Conservation (phyloP, 257 asterid species). For the Solanum appendiculatum region DNA sequence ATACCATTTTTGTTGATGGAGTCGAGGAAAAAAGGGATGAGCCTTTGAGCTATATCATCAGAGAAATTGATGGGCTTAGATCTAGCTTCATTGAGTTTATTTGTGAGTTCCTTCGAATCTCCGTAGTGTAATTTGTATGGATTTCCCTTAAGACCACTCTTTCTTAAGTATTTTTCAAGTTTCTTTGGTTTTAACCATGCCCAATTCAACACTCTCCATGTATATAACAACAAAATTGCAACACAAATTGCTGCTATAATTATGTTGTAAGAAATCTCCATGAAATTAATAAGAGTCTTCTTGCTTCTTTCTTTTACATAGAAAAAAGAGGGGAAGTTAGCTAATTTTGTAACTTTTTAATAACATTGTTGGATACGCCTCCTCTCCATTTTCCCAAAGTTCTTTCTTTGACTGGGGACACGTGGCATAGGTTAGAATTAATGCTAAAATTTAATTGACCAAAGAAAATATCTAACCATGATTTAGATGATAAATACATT, state of each 20-base stretch:
- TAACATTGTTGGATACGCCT: no score
- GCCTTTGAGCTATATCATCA: constrained; percentile 22
- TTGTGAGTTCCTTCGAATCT: constrained; percentile 16
- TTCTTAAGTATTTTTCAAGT: constrained; percentile 18
- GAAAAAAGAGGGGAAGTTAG: background rate
- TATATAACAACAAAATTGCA: background rate
- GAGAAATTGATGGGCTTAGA: constrained; percentile 24
- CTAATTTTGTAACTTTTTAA: no score
- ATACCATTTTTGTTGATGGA: constrained; percentile 26
- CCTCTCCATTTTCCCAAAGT: no score
- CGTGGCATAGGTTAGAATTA: no score
- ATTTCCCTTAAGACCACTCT: constrained; percentile 26
- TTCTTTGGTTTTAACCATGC: constrained; percentile 26
- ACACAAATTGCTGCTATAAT: background rate
- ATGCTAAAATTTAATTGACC: no score
- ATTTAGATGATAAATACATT: no score
- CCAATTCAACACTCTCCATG: constrained; percentile 22
- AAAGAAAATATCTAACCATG: no score
- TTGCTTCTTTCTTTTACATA: background rate
- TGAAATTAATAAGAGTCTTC: background rate
- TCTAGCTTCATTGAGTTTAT: constrained; percentile 1
- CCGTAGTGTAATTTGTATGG: constrained; percentile 23
- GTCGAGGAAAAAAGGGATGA: constrained; percentile 5
- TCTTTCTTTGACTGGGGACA: no score
- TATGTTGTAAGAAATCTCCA: constrained; percentile 5